Evolutionary conservation across 2,329 filamentous ascomycete genomes (phyloP).

Genomic region (Alternaria hordeiaustralica): DNA sequence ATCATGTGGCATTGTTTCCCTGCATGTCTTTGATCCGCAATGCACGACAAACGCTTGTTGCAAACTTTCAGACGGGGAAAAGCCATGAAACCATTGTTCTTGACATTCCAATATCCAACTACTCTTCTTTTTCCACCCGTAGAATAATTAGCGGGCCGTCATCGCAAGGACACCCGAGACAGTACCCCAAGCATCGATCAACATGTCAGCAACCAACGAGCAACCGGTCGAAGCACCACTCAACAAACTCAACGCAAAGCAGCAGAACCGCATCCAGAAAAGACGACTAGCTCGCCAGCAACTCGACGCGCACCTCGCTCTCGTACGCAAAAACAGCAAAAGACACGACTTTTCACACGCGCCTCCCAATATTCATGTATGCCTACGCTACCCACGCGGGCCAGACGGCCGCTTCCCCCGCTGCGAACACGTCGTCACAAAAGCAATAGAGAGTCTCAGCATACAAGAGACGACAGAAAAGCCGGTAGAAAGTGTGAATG

Average conservation of each 20-base stretch:
- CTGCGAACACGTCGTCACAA: not conserved
- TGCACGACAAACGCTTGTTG: not conserved
- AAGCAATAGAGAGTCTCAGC: not conserved
- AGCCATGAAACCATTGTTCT: too few relatives aligned
- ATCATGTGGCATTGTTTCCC: not conserved
- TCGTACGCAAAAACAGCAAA: not conserved
- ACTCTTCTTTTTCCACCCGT: not conserved
- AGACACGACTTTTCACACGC: not conserved
- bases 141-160: not conserved
- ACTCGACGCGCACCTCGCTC: not conserved
- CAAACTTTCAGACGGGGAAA: not conserved
- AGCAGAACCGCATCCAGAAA: slow-evolving; percentile 4
- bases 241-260: slow-evolving; percentile 7
- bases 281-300: slow-evolving; percentile 7
- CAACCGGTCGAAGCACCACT: not conserved
- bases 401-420: slow-evolving; percentile 1
- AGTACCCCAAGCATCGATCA: not conserved
- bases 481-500: not conserved
- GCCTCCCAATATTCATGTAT: too few relatives aligned
- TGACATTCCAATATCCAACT: not conserved
- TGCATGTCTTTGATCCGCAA: not conserved
- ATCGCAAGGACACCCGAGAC: not conserved
- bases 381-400: too few relatives aligned
- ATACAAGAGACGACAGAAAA: not conserved
- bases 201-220: slow-evolving; percentile 4